A percentile compares a stretch with the other conserved stretches of the same genome.
Conservation (phyloP, 768 basidiomycete genomes). For the Chalciporus chontae region DNA sequence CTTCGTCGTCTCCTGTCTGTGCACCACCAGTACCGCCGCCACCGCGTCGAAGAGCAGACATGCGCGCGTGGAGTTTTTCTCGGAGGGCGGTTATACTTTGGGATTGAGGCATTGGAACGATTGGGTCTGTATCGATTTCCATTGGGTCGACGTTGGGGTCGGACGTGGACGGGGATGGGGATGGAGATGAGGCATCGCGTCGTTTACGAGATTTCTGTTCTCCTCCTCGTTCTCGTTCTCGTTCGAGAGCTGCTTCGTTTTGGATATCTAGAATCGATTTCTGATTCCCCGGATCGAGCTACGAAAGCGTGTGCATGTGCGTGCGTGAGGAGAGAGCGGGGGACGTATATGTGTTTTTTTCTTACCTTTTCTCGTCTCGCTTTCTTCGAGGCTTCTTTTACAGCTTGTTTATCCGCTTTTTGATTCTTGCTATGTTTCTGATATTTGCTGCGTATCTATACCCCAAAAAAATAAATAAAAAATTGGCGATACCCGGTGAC, state of each 20-base stretch:
- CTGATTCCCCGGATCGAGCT: constrained; percentile 94
- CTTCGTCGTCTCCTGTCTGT: constrained; percentile 30
- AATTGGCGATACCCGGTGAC: not conserved
- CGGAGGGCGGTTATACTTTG: constrained; percentile 63
- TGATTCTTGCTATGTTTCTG: constrained; percentile 87
- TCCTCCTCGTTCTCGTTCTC: constrained; percentile 22
- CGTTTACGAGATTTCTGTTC: constrained; percentile 36
- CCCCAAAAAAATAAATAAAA: not conserved
- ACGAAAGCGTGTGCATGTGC: not conserved
- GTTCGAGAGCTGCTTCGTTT: constrained; percentile 41
- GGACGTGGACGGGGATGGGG: constrained; percentile 22
- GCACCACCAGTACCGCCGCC: constrained; percentile 20
- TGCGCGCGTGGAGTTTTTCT: constrained; percentile 72
- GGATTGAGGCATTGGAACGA: constrained; percentile 62
- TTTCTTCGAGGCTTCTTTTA: constrained; percentile 87
- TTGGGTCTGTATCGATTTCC: constrained; percentile 32
- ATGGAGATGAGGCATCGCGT: constrained; percentile 39
- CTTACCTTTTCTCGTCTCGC: constrained; percentile 84
- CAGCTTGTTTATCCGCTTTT: constrained; percentile 77
- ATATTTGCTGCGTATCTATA: constrained; percentile 55
- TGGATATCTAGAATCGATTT: constrained; percentile 75
- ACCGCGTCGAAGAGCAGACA: constrained; percentile 60
- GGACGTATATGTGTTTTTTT: no score
- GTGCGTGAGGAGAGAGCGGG: not conserved
- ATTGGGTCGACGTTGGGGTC: constrained; percentile 26